Base-by-base conservation (phyloP, 306 rosid species). In the Cicer cuneatum region DNA sequence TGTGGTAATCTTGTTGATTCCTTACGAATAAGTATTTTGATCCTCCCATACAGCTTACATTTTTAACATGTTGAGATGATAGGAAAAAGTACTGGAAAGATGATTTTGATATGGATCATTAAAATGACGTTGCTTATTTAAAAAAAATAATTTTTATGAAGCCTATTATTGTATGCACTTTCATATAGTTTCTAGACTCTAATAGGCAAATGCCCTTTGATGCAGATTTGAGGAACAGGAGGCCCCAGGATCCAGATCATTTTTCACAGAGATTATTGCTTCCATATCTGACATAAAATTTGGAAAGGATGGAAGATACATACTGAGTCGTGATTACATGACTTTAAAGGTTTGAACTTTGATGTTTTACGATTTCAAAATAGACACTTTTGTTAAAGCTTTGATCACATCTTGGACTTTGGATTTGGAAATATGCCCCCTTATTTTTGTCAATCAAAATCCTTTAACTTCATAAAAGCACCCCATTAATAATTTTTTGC, bases 241-340 rank as follows among this genome's bases (percentile, higher is more conserved):
- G 77, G 89, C 88, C 10, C 97, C 97, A 62, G 91, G 98, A 52
- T 83, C 99, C 56, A 90, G 89, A 80, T 95, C 99, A 10, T 95
- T 95, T 85, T 95, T 95, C 81, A 95, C 99, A 6, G 99, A 95
- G 82, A 95, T 95, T 66, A 95, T 95, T 82, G 99, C 99, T 61
- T 95, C 99, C 54, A 87, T 95, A 73, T 95, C 99, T 8, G 99
- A 95, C 83, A 92, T 95, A 59, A 95, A 92, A 81, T 95, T 95
- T 79, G 89, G 90, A 64, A 95, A 89, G 82, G 87, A 87, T 57
- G 99, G 99, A 71, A 90, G 97, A 85, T 86, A 95, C 82, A 83
- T 95, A 74, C 98, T 95, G 56, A 90, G 98, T 64, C 98, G 99
- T 67, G 99, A 95, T 84, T 95, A 95, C 82, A 95, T 95, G 99